These are phyloP conservation scores for Beauveria sp. DNA, from an alignment of 2,329 filamentous ascomycete genomes.

Conservation along the genomic window DNA sequence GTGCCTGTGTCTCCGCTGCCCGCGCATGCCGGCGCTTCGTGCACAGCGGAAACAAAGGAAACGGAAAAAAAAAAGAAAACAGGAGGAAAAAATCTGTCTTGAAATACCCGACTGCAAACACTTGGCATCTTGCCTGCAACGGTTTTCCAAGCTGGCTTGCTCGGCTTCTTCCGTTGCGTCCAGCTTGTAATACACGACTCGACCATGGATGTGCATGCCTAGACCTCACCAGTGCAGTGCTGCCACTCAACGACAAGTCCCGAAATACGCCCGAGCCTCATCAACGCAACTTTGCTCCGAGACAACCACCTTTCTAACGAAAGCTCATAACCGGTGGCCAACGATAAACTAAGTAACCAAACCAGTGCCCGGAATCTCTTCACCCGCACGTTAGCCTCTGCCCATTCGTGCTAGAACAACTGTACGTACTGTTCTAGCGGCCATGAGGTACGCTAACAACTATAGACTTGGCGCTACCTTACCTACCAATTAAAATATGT, in stretches of 20 bases:
- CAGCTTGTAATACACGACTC: no score
- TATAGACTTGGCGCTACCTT: no score
- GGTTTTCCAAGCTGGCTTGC: no score
- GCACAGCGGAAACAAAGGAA: not conserved
- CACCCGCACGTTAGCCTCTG: not conserved
- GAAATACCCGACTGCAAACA: not conserved
- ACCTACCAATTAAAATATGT: no score
- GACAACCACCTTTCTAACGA: no score
- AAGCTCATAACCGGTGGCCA: not conserved
- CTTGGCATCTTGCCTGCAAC: no score
- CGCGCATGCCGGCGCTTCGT: not conserved
- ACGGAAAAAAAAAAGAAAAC: not conserved
- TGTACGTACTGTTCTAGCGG: not conserved
- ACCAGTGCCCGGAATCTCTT: not conserved
- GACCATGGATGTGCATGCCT: no score
- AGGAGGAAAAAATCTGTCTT: not conserved
- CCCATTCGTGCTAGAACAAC: not conserved
- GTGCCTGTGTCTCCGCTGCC: not conserved
- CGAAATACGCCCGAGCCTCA: no score
- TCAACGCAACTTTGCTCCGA: no score
- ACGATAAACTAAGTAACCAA: not conserved
- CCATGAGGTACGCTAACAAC: not conserved
- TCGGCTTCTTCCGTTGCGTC: no score
- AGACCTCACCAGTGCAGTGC: no score
- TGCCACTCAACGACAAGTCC: no score